Evolutionary conservation across 2,329 filamentous ascomycete genomes (phyloP).

Genomic region (Diaporthe sp.): DNA sequence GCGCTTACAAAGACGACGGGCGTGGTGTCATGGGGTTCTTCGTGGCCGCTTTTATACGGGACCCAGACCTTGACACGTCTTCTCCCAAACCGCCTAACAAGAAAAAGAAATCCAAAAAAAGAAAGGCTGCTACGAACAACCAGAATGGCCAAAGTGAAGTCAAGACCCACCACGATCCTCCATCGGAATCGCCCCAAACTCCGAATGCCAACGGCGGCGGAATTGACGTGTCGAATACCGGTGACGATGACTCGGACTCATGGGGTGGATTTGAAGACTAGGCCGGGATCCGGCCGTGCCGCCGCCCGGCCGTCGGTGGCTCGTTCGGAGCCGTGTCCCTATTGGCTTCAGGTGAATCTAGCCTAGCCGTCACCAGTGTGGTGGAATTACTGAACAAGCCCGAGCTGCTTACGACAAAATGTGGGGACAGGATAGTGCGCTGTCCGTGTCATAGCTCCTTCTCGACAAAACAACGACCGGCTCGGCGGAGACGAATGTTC

Average conservation of each 20-base stretch:
- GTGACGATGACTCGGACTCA: slow-evolving; percentile 23
- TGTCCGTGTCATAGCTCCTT: not conserved
- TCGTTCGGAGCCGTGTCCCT: not conserved
- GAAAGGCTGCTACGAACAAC: not conserved
- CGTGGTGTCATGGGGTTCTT: slow-evolving; percentile 96
- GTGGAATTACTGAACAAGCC: not conserved
- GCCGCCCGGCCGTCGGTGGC: not conserved
- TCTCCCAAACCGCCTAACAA: not conserved
- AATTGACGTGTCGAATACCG: slow-evolving; percentile 24
- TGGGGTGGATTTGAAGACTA: slow-evolving; percentile 36
- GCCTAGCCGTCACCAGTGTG: not conserved
- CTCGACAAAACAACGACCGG: not conserved
- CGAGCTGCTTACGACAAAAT: not conserved
- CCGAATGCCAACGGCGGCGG: slow-evolving; percentile 14
- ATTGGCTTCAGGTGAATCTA: not conserved
- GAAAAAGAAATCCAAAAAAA: not conserved
- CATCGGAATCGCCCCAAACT: not conserved
- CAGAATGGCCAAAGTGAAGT: not conserved
- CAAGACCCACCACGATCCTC: not conserved
- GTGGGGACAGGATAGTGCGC: not conserved
- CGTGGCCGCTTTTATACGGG: slow-evolving; percentile 84
- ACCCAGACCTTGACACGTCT: slow-evolving; percentile 42
- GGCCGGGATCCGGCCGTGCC: not conserved
- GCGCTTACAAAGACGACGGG: slow-evolving; percentile 83
- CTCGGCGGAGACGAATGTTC: not conserved